These are phyloP conservation scores for Alternaria arborescens DNA, from an alignment of 2,329 filamentous ascomycete species.

Conservation along the genomic window DNA sequence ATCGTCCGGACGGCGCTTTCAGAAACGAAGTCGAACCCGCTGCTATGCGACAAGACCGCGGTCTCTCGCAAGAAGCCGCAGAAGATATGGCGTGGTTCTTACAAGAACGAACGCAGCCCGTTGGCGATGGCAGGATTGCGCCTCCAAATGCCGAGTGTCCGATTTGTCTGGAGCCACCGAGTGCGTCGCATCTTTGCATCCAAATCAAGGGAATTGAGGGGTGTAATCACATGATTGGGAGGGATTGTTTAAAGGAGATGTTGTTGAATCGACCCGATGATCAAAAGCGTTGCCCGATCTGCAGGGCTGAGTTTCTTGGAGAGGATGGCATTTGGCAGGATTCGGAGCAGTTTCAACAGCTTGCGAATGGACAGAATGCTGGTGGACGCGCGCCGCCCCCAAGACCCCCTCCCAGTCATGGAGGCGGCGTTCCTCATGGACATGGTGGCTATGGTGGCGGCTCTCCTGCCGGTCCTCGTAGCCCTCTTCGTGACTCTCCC, in stretches of 20 bases:
- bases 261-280: slow-evolving; percentile 10
- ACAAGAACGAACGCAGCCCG: slow-evolving; percentile 4
- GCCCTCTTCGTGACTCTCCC: not conserved
- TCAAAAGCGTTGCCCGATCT: slow-evolving; percentile 28
- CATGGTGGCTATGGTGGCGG: not conserved
- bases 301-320: slow-evolving; percentile 25
- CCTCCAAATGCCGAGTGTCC: slow-evolving; percentile 19
- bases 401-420: not conserved
- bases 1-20: not conserved
- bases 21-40: not conserved
- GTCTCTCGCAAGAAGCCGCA: not conserved
- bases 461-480: not conserved
- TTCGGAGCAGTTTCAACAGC: not conserved
- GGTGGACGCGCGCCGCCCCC: not conserved
- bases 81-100: slow-evolving; percentile 4
- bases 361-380: not conserved
- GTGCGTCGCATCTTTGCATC: slow-evolving; percentile 13
- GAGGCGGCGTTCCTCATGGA: not conserved
- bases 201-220: slow-evolving; percentile 19
- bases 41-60: not conserved
- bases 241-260: slow-evolving; percentile 20
- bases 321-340: slow-evolving; percentile 4
- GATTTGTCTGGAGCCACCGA: slow-evolving; percentile 20
- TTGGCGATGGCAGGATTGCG: not conserved
- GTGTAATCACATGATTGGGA: slow-evolving; percentile 31